Conservation (phyloP, 1,284 basidiomycete species). For the Cryptococcus sp. region DNA sequence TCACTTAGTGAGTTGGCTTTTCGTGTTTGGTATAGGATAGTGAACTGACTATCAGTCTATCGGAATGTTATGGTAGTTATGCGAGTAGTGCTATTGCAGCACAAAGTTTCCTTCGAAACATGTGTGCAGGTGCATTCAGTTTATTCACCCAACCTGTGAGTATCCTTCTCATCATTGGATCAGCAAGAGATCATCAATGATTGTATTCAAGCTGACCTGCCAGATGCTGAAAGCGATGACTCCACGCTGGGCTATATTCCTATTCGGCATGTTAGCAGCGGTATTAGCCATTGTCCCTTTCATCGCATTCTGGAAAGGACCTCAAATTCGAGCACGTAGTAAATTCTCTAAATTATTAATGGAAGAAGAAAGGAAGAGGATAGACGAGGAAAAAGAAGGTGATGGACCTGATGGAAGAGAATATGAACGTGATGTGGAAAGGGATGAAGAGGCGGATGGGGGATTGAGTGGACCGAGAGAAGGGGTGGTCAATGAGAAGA, state of each 20-base stretch:
- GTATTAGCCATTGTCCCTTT: slow-evolving; percentile 37
- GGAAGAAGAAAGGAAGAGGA: slow-evolving; percentile 33
- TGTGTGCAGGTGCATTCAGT: slow-evolving; percentile 20
- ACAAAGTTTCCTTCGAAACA: slow-evolving; percentile 25
- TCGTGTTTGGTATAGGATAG: slow-evolving; percentile 1
- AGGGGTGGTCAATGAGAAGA: no score
- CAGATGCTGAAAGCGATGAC: slow-evolving; percentile 23
- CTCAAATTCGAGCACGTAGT: slow-evolving; percentile 30
- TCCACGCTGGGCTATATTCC: slow-evolving; percentile 18
- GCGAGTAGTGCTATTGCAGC: slow-evolving; percentile 27
- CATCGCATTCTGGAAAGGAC: slow-evolving; percentile 35
- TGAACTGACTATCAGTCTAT: slow-evolving; percentile 20
- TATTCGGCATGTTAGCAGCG: slow-evolving; percentile 15
- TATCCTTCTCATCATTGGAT: slow-evolving; percentile 11
- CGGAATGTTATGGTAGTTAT: slow-evolving; percentile 32
- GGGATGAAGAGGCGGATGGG: background rate
- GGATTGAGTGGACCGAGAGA: background rate
- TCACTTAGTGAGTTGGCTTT: slow-evolving; percentile 33
- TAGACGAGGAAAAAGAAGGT: slow-evolving; percentile 19
- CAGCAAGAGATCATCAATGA: background rate
- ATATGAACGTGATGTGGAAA: background rate
- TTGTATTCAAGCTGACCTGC: background rate
- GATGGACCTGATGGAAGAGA: background rate
- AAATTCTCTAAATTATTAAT: slow-evolving; percentile 37
- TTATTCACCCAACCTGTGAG: slow-evolving; percentile 19